Base-by-base conservation (phyloP, 441 rosid genomes). In the Euphorbia schlechtendalii region DNA sequence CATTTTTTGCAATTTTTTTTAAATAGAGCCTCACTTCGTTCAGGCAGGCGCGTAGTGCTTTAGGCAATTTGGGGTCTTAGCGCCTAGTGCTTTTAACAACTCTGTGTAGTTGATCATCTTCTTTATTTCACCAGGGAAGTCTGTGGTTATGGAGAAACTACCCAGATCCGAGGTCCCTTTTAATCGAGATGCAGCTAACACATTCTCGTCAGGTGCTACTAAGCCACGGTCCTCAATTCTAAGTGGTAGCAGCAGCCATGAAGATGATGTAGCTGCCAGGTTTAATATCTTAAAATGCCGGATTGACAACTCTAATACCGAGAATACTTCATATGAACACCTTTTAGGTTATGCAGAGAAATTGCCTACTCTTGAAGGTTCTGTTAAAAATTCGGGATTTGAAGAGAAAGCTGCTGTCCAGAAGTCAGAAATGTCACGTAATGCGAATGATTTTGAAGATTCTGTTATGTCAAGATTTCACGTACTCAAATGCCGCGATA, bases 251-350 rank as follows among this genome's bases (percentile, higher is more conserved):
- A 74, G 73, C 73, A 65, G 61, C 66, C 64, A 64, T 66, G 67
- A 58, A 54, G 80, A 78, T 74, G 85, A 83, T 79, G 81, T 81
- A 43, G 69, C 81, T 72, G 79, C 82, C 36, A 81, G 86, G 73
- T 77, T 75, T 69, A 69, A 64, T 41, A 74, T 81, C 64, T 82
- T 84, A 34, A 82, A 78, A 73, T 36, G 49, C 75, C 71, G 62
- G 69, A 72, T 56, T 46, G 75, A 71, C 38, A 64, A 70, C 46
- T 70, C 70, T 38, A 71, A 59, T 63, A 32, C 75, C 58, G 24
- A 25, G 45, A 56, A 64, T 72, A 62, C 77, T 56, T 32, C 59
- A 27, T 60, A 68, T 53, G 58, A 17, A 24, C 69, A 70, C 40
- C 46, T 71, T 7, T 64, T 71, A 58, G 70, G 73, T 72, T 81